Conservation (phyloP, 1,284 basidiomycete species). For the Naganishia albida region DNA sequence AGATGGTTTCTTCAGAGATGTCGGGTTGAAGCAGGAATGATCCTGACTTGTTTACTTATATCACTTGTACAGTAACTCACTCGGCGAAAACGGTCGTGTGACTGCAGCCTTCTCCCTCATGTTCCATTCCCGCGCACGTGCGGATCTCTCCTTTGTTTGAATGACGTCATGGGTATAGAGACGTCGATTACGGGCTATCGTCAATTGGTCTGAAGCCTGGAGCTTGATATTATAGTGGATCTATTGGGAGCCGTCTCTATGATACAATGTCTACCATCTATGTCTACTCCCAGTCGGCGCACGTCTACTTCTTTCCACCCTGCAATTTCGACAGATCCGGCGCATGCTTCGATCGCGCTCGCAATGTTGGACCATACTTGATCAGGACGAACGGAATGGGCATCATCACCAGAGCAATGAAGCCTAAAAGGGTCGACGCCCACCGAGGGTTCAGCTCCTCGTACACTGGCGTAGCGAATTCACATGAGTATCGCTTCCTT, state of each 20-base stretch:
- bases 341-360: slow-evolving; percentile 54
- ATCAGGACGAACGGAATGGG: slow-evolving; percentile 55
- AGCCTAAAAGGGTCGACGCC: slow-evolving; percentile 53
- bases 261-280: background rate
- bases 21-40: background rate
- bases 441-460: slow-evolving; percentile 55
- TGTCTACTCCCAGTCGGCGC: background rate
- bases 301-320: slow-evolving; percentile 32
- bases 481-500: background rate
- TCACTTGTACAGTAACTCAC: no score
- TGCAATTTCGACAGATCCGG: slow-evolving; percentile 31
- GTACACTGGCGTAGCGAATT: slow-evolving; percentile 49
- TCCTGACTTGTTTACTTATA: background rate
- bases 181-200: no score
- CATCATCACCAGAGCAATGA: slow-evolving; percentile 50
- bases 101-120: slow-evolving; percentile 1
- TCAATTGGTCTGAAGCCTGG: no score
- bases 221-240: no score
- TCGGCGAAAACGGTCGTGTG: slow-evolving; percentile 1
- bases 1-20: background rate
- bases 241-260: no score
- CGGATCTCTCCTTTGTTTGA: slow-evolving; percentile 4
- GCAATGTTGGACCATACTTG: slow-evolving; percentile 56
- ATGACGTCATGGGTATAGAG: slow-evolving; percentile 2
- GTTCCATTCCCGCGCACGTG: background rate